phyloP scores from a whole-genome alignment of 83 land plant species.

The Picea engelmannii region DNA sequence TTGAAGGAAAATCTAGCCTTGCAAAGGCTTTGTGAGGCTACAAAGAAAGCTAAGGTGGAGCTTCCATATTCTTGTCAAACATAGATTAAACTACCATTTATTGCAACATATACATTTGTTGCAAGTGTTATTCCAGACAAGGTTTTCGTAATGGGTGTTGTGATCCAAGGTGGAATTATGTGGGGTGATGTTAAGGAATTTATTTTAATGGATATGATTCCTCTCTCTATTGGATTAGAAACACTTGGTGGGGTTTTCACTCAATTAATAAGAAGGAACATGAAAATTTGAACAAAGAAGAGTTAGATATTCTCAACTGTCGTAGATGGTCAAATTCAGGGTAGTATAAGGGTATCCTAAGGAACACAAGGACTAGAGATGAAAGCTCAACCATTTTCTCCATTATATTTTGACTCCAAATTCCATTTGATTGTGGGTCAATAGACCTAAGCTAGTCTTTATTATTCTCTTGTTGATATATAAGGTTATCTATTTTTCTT shows the following conservation, averaged over 20 bases:
- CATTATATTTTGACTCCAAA: too few species aligned
- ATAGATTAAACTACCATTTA: slow-evolving; percentile 46
- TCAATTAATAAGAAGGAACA: slow-evolving; percentile 46
- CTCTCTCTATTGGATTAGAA: slow-evolving; percentile 58
- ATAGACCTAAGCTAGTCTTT: too few species aligned
- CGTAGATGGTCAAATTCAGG: too few species aligned
- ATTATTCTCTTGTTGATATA: too few species aligned
- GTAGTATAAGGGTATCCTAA: too few species aligned
- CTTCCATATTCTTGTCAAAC: slow-evolving; percentile 46
- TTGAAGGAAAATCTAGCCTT: slow-evolving; percentile 36
- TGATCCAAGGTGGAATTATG: slow-evolving; percentile 42
- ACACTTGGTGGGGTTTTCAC: slow-evolving; percentile 58
- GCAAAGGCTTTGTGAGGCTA: slow-evolving; percentile 43
- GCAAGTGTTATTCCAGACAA: slow-evolving; percentile 62
- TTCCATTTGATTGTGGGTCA: too few species aligned
- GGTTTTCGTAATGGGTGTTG: slow-evolving; percentile 57
- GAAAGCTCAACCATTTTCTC: too few species aligned
- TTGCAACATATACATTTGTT: slow-evolving; percentile 47
- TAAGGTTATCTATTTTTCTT: too few species aligned
- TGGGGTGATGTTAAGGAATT: slow-evolving; percentile 61
- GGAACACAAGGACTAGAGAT: too few species aligned
- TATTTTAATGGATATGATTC: slow-evolving; percentile 60
- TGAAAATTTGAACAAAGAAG: slow-evolving; percentile 55
- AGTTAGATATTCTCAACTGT: slow-evolving; percentile 24
- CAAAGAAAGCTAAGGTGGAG: slow-evolving; percentile 54